phyloP scores from a whole-genome alignment of 164 flowering plant species.

The Aristolochia californica region DNA sequence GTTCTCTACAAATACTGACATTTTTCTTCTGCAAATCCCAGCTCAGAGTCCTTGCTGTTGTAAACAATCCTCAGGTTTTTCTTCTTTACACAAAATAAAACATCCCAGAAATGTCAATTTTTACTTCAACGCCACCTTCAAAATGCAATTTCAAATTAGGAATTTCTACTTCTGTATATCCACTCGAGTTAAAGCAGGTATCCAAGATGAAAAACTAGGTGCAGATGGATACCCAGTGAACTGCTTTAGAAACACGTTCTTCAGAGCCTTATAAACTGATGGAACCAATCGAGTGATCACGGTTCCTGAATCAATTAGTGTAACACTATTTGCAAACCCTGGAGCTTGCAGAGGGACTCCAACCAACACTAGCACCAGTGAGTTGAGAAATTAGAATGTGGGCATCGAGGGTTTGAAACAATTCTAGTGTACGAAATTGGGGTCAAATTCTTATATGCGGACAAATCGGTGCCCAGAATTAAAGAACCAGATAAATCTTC shows the following conservation, averaged over 20 bases:
- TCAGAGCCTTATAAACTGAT: constrained; percentile 45
- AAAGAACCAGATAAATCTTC: constrained; percentile 59
- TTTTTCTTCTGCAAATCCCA: constrained; percentile 70
- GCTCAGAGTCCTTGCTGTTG: constrained; percentile 38
- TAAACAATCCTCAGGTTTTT: constrained; percentile 67
- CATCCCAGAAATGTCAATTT: constrained; percentile 56
- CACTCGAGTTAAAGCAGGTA: constrained; percentile 66
- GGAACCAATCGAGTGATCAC: constrained; percentile 67
- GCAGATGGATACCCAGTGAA: constrained; percentile 59
- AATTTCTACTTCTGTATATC: constrained; percentile 43
- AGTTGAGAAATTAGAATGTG: constrained; percentile 54
- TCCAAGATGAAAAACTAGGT: constrained; percentile 55
- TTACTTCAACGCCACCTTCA: constrained; percentile 41
- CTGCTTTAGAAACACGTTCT: constrained; percentile 56
- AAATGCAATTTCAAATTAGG: constrained; percentile 51
- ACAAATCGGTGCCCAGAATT: constrained; percentile 34
- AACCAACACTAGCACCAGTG: constrained; percentile 55
- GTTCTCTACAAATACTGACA: constrained; percentile 31
- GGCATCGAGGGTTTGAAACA: constrained; percentile 39
- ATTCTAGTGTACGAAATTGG: constrained; percentile 54
- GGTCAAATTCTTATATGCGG: constrained; percentile 44
- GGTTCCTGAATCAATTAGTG: constrained; percentile 73
- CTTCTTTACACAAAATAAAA: constrained; percentile 58
- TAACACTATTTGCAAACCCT: constrained; percentile 23
- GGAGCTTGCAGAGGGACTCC: constrained; percentile 38